phyloP scores from a whole-genome alignment of 1,284 basidiomycete genomes.

The Fomes fomentarius region DNA sequence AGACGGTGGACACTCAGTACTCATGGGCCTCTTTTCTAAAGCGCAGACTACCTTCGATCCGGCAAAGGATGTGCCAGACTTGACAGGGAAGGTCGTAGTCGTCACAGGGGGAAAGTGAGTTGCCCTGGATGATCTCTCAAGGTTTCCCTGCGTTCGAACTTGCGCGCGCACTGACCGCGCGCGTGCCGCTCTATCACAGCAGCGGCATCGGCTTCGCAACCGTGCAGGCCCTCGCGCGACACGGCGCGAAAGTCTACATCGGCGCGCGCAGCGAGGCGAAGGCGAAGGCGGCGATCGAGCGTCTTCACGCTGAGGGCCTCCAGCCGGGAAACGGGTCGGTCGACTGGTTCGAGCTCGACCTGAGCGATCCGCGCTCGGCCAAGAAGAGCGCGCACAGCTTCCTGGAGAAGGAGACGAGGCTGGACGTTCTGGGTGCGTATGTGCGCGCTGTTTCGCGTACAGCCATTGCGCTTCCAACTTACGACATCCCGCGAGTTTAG shows the following conservation, averaged over 20 bases:
- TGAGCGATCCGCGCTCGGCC: slow-evolving; percentile 45
- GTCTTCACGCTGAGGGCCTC: slow-evolving; percentile 38
- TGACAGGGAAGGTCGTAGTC: slow-evolving; percentile 43
- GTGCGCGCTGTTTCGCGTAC: not conserved
- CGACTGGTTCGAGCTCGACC: slow-evolving; percentile 50
- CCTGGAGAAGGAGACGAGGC: slow-evolving; percentile 44
- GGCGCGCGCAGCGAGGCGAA: slow-evolving; percentile 42
- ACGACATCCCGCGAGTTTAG: slow-evolving; percentile 19
- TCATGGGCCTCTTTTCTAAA: slow-evolving; percentile 18
- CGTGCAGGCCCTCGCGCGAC: slow-evolving; percentile 40
- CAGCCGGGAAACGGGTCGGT: slow-evolving; percentile 40
- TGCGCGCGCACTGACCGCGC: too few species aligned
- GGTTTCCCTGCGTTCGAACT: too few species aligned
- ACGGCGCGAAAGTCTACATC: slow-evolving; percentile 48
- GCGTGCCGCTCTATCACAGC: too few species aligned
- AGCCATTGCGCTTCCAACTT: not conserved
- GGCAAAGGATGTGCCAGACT: slow-evolving; percentile 36
- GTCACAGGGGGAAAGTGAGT: slow-evolving; percentile 47
- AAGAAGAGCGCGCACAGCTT: slow-evolving; percentile 52
- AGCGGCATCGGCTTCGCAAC: slow-evolving; percentile 47
- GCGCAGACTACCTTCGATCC: slow-evolving; percentile 26
- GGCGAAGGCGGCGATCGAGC: slow-evolving; percentile 41
- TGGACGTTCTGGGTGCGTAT: slow-evolving; percentile 48
- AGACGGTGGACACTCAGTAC: too few species aligned
- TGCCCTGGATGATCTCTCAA: not conserved